Conservation (phyloP, 2,329 filamentous ascomycete species). For the Pseudocercospora cruenta region DNA sequence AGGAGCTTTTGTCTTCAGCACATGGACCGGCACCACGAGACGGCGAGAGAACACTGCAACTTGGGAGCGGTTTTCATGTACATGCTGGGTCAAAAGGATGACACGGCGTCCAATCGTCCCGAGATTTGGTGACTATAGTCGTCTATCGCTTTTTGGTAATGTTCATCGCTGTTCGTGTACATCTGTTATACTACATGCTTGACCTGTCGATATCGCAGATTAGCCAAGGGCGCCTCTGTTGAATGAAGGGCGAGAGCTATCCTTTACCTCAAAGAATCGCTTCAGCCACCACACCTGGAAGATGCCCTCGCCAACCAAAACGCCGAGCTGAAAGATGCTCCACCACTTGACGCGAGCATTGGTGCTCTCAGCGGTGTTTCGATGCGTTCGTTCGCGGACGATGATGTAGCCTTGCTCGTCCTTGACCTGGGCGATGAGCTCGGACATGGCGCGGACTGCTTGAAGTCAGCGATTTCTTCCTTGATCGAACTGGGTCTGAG, state of each 20-base stretch:
- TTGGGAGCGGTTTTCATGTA: background rate
- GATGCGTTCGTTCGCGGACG: constrained; percentile 89
- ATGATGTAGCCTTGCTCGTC: constrained; percentile 98
- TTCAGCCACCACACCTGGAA: constrained; percentile 99
- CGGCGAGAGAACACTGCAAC: background rate
- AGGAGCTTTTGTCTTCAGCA: background rate
- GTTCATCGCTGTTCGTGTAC: constrained; percentile 15
- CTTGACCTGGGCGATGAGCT: constrained; percentile 88
- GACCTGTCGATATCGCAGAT: constrained; percentile 38
- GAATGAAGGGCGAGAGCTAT: constrained; percentile 33
- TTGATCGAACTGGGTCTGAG: background rate
- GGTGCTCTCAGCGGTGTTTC: constrained; percentile 98
- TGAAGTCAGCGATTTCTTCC: constrained; percentile 11
- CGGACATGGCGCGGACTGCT: constrained; percentile 77
- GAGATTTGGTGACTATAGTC: constrained; percentile 6
- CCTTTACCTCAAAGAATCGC: constrained; percentile 65
- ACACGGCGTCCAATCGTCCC: background rate
- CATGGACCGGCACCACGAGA: background rate
- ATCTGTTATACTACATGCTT: constrained; percentile 42
- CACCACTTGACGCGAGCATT: constrained; percentile 99
- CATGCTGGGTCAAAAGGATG: background rate
- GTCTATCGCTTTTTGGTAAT: constrained; percentile 18
- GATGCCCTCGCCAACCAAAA: constrained; percentile 86
- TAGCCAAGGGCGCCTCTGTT: constrained; percentile 37
- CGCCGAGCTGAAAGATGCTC: constrained; percentile 92